phyloP scores from a whole-genome alignment of 2,329 filamentous ascomycete genomes.

The Trichothecium roseum region DNA sequence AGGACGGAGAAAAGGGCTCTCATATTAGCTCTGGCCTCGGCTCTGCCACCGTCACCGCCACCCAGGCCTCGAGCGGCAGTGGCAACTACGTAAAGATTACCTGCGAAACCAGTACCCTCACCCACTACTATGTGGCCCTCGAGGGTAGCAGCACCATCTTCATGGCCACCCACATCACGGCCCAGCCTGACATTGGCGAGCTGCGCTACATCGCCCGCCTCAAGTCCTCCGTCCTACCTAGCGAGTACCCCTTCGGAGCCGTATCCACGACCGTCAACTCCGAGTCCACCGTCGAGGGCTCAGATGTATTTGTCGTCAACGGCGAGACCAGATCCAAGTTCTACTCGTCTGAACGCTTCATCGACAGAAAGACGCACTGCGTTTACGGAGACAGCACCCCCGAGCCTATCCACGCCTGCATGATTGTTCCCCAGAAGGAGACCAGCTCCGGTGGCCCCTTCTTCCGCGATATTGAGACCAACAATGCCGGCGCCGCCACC shows the following conservation, averaged over 20 bases:
- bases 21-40: slow-evolving; percentile 51
- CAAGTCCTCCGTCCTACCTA: slow-evolving; percentile 35
- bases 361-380: slow-evolving; percentile 56
- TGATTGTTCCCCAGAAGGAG: slow-evolving; percentile 48
- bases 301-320: slow-evolving; percentile 47
- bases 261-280: slow-evolving; percentile 45
- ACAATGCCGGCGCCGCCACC: slow-evolving; percentile 47
- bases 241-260: slow-evolving; percentile 41
- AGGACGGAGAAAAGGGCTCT: slow-evolving; percentile 39
- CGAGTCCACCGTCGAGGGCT: slow-evolving; percentile 44
- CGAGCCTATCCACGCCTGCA: slow-evolving; percentile 45
- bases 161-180: slow-evolving; percentile 52
- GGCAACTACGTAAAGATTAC: slow-evolving; percentile 52
- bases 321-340: slow-evolving; percentile 60
- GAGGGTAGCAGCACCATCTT: slow-evolving; percentile 50
- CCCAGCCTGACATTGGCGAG: slow-evolving; percentile 44
- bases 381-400: slow-evolving; percentile 38
- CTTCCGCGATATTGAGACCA: slow-evolving; percentile 54
- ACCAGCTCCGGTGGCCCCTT: slow-evolving; percentile 57
- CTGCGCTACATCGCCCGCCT: slow-evolving; percentile 55
- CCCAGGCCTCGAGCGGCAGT: slow-evolving; percentile 17
- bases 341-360: slow-evolving; percentile 59
- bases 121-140: slow-evolving; percentile 52
- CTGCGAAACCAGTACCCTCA: slow-evolving; percentile 48
- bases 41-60: slow-evolving; percentile 42